These are phyloP conservation scores for Colletotrichum camelliae DNA, from an alignment of 2,329 filamentous ascomycete species.

Conservation along the genomic window DNA sequence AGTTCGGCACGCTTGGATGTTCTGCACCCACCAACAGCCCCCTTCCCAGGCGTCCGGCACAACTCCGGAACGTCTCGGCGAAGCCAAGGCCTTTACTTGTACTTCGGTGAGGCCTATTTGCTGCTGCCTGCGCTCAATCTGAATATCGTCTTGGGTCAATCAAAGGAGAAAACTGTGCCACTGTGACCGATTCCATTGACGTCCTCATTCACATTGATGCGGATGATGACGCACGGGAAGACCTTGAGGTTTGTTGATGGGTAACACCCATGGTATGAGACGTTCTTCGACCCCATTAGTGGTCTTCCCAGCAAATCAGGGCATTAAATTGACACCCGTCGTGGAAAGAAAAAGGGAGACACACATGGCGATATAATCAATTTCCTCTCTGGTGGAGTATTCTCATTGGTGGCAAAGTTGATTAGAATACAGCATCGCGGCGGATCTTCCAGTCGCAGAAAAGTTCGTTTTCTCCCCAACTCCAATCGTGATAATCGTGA, in stretches of 20 bases:
- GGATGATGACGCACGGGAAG: conserved; percentile 52
- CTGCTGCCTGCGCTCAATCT: background rate
- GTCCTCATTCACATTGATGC: conserved; percentile 70
- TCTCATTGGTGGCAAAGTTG: background rate
- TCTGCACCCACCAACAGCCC: background rate
- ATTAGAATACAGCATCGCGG: background rate
- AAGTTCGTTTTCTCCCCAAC: background rate
- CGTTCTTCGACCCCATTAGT: conserved; percentile 67
- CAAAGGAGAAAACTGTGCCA: conserved; percentile 49
- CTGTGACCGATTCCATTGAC: conserved; percentile 54
- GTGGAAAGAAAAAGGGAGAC: conserved; percentile 66
- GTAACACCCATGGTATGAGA: conserved; percentile 76
- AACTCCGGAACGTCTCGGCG: conserved; percentile 6
- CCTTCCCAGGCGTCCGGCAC: background rate
- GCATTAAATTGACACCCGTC: conserved; percentile 64
- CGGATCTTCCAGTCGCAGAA: background rate
- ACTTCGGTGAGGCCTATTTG: background rate
- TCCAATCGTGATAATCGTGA: background rate
- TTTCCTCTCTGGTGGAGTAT: background rate
- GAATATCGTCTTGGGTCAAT: conserved; percentile 53
- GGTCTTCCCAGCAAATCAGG: conserved; percentile 51
- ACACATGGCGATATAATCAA: conserved; percentile 50
- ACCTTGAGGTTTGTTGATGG: conserved; percentile 31
- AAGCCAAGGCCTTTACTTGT: background rate
- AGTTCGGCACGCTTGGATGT: background rate